Evolutionary conservation across 129 eudicot species (phyloP).

Genomic region (Chrysanthemum lavandulifolium): DNA sequence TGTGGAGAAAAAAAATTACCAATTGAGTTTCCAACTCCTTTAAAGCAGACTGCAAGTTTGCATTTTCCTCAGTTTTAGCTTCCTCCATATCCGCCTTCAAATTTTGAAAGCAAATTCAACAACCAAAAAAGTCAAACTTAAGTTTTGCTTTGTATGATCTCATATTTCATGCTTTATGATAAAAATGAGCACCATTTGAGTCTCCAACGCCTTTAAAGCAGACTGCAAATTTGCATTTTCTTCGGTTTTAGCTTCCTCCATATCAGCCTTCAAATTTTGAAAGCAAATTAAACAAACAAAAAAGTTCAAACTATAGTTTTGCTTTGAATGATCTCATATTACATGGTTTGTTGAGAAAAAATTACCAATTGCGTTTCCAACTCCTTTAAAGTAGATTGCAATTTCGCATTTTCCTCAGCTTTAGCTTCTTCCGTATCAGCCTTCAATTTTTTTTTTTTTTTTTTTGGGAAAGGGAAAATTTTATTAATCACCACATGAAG

Average conservation of each 20-base stretch:
- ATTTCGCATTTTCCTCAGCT: conserved; percentile 47
- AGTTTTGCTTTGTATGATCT: conserved; percentile 24
- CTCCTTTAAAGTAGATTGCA: conserved; percentile 56
- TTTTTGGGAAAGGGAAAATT: no score
- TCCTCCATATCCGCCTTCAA: conserved; percentile 50
- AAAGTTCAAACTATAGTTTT: neutral
- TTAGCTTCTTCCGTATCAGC: conserved; percentile 63
- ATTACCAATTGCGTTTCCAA: conserved; percentile 18
- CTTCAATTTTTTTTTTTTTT: neutral
- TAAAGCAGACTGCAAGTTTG: conserved; percentile 52
- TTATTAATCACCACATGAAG: no score
- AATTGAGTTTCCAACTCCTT: conserved; percentile 37
- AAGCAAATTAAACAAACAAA: neutral
- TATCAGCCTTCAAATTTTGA: conserved; percentile 44
- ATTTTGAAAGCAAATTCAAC: neutral
- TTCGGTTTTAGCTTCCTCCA: conserved; percentile 60
- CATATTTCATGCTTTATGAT: neutral
- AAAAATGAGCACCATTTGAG: conserved; percentile 21
- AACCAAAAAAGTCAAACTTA: neutral
- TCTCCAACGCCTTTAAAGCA: conserved; percentile 54
- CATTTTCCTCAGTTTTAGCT: conserved; percentile 55
- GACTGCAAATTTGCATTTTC: conserved; percentile 57
- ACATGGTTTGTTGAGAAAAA: neutral
- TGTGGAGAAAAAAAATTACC: no score
- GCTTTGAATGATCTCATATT: neutral